Evolutionary conservation across 2,329 filamentous ascomycete genomes (phyloP).

Genomic region (Thermomyces lanuginosus): DNA sequence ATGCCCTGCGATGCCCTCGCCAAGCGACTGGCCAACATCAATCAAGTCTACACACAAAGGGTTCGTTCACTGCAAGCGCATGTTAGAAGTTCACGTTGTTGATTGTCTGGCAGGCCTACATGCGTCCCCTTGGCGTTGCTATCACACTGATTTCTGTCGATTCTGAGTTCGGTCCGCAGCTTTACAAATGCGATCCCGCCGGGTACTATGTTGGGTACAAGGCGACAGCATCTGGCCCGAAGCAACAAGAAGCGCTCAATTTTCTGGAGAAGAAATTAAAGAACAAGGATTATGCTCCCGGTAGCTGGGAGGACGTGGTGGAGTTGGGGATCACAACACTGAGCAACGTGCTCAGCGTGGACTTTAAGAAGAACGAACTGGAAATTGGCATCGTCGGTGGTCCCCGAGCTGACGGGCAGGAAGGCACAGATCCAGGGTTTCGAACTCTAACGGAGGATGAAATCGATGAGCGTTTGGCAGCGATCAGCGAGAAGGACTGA

Average conservation of each 20-base stretch:
- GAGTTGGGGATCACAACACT: slow-evolving; percentile 90
- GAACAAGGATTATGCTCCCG: slow-evolving; percentile 90
- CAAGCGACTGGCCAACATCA: slow-evolving; percentile 96
- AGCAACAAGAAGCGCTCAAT: slow-evolving; percentile 97
- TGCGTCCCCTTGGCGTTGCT: slow-evolving; percentile 91
- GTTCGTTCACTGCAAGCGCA: slow-evolving; percentile 39
- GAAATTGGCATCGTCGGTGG: slow-evolving; percentile 96
- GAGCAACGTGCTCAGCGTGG: slow-evolving; percentile 92
- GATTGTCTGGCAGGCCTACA: slow-evolving; percentile 81
- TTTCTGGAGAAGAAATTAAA: slow-evolving; percentile 99
- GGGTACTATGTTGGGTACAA: slow-evolving; percentile 99
- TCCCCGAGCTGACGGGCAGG: slow-evolving; percentile 63
- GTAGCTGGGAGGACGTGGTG: slow-evolving; percentile 92
- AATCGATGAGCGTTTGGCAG: slow-evolving; percentile 95
- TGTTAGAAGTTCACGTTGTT: slow-evolving; percentile 3
- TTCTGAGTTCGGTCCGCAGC: slow-evolving; percentile 76
- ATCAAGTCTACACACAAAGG: slow-evolving; percentile 95
- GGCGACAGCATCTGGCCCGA: slow-evolving; percentile 88
- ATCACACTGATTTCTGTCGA: slow-evolving; percentile 91
- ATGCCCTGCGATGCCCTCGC: slow-evolving; percentile 96
- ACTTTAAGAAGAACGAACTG: slow-evolving; percentile 98
- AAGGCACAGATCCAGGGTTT: slow-evolving; percentile 66
- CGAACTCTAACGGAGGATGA: slow-evolving; percentile 87
- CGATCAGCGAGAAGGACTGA: slow-evolving; percentile 97
- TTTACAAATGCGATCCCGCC: slow-evolving; percentile 96